Percentiles rank a stretch among this genome's conserved stretches.
phyloP scores from a whole-genome alignment of 768 basidiomycete genomes.

The Leccinum uliginosum region DNA sequence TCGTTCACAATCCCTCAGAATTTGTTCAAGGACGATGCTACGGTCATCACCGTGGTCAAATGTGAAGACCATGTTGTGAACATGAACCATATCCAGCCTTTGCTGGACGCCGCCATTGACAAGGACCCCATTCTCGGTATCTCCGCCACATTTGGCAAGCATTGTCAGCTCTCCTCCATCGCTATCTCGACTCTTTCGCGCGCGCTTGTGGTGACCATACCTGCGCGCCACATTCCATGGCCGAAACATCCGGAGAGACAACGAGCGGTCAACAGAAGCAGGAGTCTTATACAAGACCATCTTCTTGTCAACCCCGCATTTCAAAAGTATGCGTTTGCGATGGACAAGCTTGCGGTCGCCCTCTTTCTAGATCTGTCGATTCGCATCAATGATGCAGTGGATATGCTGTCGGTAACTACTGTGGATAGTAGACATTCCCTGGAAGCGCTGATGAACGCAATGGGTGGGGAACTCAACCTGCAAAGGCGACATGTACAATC shows the following conservation, averaged over 20 bases:
- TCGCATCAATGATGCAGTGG: slow-evolving; percentile 34
- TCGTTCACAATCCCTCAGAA: background rate
- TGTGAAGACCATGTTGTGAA: slow-evolving; percentile 26
- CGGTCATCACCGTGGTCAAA: slow-evolving; percentile 26
- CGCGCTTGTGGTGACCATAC: slow-evolving; percentile 34
- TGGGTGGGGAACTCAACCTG: slow-evolving; percentile 36
- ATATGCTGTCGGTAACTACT: slow-evolving; percentile 35
- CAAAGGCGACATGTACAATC: slow-evolving; percentile 22
- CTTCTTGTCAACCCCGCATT: slow-evolving; percentile 30
- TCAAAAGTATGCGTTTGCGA: slow-evolving; percentile 39
- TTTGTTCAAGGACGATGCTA: slow-evolving; percentile 1
- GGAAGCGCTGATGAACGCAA: slow-evolving; percentile 29
- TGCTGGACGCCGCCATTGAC: slow-evolving; percentile 32
- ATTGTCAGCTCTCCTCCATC: slow-evolving; percentile 33
- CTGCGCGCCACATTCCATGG: slow-evolving; percentile 10
- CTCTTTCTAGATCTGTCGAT: slow-evolving; percentile 38
- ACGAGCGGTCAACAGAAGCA: slow-evolving; percentile 5
- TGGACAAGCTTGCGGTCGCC: slow-evolving; percentile 42
- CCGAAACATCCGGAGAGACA: background rate
- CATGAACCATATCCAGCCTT: slow-evolving; percentile 19
- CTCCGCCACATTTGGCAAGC: slow-evolving; percentile 38
- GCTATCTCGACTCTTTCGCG: slow-evolving; percentile 37
- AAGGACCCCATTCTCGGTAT: slow-evolving; percentile 34
- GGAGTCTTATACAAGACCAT: slow-evolving; percentile 25
- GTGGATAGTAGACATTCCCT: slow-evolving; percentile 28